Conservation (phyloP, 2,329 filamentous ascomycete species). For the Pseudocercospora fijiensis region DNA sequence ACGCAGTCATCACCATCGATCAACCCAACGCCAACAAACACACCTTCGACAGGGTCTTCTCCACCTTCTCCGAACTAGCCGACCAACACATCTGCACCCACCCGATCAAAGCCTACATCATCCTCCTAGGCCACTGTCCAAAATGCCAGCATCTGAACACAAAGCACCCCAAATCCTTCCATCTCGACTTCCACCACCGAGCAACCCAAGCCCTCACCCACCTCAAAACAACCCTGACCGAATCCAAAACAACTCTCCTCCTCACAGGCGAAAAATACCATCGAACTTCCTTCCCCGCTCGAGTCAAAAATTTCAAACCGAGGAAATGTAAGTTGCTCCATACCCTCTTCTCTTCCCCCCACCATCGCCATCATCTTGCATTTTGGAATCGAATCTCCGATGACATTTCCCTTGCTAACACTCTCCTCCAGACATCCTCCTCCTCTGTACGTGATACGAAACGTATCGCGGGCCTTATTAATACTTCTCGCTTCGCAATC, state of each 20-base stretch:
- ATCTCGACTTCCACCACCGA: not conserved
- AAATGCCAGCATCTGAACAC: not conserved
- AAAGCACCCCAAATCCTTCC: not conserved
- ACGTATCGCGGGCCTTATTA: not conserved
- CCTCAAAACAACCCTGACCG: not conserved
- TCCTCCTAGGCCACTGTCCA: not conserved
- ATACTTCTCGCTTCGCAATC: not conserved
- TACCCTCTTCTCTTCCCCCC: not conserved
- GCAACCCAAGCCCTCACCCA: not conserved
- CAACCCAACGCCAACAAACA: not conserved
- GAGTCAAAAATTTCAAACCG: not conserved
- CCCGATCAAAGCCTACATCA: not conserved
- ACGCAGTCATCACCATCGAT: not conserved
- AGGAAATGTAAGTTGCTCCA: not conserved
- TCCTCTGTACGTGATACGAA: not conserved
- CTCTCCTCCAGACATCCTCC: not conserved
- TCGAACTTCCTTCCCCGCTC: not conserved
- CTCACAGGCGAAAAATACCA: not conserved
- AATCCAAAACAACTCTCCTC: not conserved
- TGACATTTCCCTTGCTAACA: not conserved
- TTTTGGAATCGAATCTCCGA: not conserved
- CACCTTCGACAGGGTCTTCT: not conserved
- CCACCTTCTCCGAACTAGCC: not conserved
- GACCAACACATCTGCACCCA: not conserved
- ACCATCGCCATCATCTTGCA: not conserved